Evolutionary conservation across 148 eudicot species (phyloP), one percentile per base, ranked within the genome.

Genomic region (Salicornia ramosissima): DNA sequence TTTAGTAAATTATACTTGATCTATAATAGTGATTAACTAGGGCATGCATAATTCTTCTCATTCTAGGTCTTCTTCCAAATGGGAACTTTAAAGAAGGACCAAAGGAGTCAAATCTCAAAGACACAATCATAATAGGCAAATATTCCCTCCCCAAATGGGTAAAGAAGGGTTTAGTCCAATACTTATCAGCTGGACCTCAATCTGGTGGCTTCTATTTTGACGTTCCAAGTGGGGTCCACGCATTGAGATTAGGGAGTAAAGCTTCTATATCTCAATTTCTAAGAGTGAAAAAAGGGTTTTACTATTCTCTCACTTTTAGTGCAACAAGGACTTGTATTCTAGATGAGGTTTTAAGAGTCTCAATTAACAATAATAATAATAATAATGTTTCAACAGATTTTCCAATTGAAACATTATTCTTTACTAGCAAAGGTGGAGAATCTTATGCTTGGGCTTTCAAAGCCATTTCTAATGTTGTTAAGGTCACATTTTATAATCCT

Each of bases 251-350:
- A 30, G 96, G 96, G 19, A 83, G 85, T 40, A 80, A 85, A 31
- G 96, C 86, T 30, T 77, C 88, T 0, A 74, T 89, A 62, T 86
- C 92, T 1, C 97, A 92, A 42, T 54, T 77, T 0, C 26, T 92
- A 28, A 72, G 68, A 6, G 80, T 86, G 1, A 83, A 82, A 47
- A 50, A 70, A 15, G 89, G 92, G 1, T 60, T 81, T 8, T 50
- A 62, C 6, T 86, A 87, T 59, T 80, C 96, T 4, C 81, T 92
- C 10, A 89, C 91, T 13, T 89, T 92, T 62, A 82, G 88, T 5
- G 92, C 97, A 5, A 87, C 97, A 6, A 86, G 88, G 57, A 92
- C 96, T 52, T 92, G 97, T 71, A 89, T 96, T 0, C 92, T 87
- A 59, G 86, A 92, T 6, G 97, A 92, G 79, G 89, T 92, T 42